Evolutionary conservation across 768 basidiomycete genomes (phyloP), one percentile per base, ranked within the genome.

Genomic region (Erythrobasidium yunnanense): DNA sequence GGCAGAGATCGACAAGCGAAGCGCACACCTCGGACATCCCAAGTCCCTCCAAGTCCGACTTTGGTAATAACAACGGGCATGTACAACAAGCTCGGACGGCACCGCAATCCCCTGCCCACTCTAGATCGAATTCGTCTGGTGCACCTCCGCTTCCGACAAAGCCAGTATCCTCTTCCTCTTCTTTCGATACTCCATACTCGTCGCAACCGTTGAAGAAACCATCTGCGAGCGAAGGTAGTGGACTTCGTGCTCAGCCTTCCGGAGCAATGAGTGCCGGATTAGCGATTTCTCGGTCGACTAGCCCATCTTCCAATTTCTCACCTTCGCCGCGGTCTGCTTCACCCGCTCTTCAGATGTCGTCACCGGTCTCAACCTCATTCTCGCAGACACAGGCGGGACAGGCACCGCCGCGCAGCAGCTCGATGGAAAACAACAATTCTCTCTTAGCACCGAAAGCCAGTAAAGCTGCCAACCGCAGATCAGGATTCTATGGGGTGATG

Each of bases 401-500:
- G 11, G 38, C 38, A 11, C 38, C 38, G 11, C 38, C 38, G 38
- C 38, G 38, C 11, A 42, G 38, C 38, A 42, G 38, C 38, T 42
- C 38, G 38, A 42, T 42, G 38, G 38, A 42, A n/a, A 42, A 42
- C 38, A 42, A n/a, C 38, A 11, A 42, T 27, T 47, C 56, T 35
- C 3, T 23, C 29, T 17, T 11, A 42, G 49, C 65, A 11, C 35
- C 66, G 1, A 33, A 22, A 20, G 63, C 33, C 32, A 58, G 66
- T 45, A 69, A 65, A 46, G 50, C 70, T 1, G 35, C 58, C 17
- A 70, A 70, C 32, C 69, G 73, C 0, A 42, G 73, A 11, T 74
- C 73, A 0, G 73, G 73, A 1, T 74, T 74, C 62, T 74, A 74
- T 33, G 73, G 73, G 32, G 23, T 38, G 2, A 45, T 54, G 32